Conservation (phyloP, 2,329 filamentous ascomycete species). For the Albifimbria verrucaria region DNA sequence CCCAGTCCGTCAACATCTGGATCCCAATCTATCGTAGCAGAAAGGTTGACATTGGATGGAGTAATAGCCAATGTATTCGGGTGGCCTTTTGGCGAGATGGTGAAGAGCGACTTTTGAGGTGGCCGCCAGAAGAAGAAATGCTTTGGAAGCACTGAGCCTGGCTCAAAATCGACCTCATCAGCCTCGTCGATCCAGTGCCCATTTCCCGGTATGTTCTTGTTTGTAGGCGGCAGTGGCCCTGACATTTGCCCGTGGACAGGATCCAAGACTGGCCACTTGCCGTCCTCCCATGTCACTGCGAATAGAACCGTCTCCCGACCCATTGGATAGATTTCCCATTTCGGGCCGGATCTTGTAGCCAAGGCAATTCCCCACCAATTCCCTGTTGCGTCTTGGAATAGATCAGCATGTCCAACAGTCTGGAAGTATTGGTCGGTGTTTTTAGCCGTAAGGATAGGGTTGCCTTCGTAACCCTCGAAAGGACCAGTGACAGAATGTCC, state of each 20-base stretch:
- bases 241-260: constrained; percentile 19
- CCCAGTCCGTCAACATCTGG: constrained; percentile 35
- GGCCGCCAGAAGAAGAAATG: constrained; percentile 57
- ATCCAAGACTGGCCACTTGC: constrained; percentile 41
- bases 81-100: constrained; percentile 38
- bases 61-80: constrained; percentile 41
- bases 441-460: constrained; percentile 41
- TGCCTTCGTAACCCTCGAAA: constrained; percentile 35
- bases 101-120: constrained; percentile 42
- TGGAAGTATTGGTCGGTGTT: constrained; percentile 37
- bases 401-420: constrained; percentile 39
- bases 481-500: constrained; percentile 36
- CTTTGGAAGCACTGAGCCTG: constrained; percentile 40
- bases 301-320: constrained; percentile 49
- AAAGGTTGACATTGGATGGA: constrained; percentile 51
- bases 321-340: constrained; percentile 45
- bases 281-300: constrained; percentile 43
- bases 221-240: constrained; percentile 32
- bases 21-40: constrained; percentile 37
- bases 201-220: constrained; percentile 22
- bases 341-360: constrained; percentile 35
- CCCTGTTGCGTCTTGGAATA: constrained; percentile 38
- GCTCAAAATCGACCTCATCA: constrained; percentile 44
- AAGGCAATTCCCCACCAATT: constrained; percentile 53
- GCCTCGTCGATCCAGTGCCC: constrained; percentile 39